Evolutionary conservation across 169 alveolate genomes (phyloP), one percentile per base, ranked within the genome.

Genomic region (Plasmodium vivax): DNA sequence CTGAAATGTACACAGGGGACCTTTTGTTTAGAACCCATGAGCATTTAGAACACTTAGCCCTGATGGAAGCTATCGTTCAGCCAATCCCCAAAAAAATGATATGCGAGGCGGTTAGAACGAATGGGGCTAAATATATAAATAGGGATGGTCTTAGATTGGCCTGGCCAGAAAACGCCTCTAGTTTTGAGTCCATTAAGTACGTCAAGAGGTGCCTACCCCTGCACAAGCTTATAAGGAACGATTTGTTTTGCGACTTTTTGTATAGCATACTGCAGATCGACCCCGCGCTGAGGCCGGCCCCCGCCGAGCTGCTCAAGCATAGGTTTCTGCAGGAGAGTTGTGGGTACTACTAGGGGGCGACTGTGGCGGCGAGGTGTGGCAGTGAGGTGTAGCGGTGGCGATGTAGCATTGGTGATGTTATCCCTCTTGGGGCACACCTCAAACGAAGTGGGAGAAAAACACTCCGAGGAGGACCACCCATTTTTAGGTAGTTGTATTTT

Each of bases 1-100:
- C 97, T 82, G 99, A 99, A 96, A 79, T 98, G 19, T 98, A 98
- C 95, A 97, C 99, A 36, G 99, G 99, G 16, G 98, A 98, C 82
- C 93, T 99, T 83, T 93, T 99, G 43, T 99, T 98, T 95, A 97
- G 97, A 82, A 98, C 99, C 8, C 99, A 98, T 95, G 98, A 98
- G 85, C 98, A 98, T 90, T 92, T 96, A 79, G 99, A 98, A 95
- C 99, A 99, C 96, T 88, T 99, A 62, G 99, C 99, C 27, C 95
- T 99, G 98, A 98, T 99, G 98, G 98, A 96, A 80, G 92, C 74
- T 74, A 94, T 82, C 27, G 82, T 96, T 45, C 96, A 96, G n/a
- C 93, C 91, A n/a, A 75, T 96, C 58, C 98, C 98, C 36, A 92
- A 91, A 62, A 81, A 68, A n/a, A 81, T 96, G 96, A 36, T 96